phyloP scores from a whole-genome alignment of 2,329 filamentous ascomycete species.

The Blastomyces silverae region DNA sequence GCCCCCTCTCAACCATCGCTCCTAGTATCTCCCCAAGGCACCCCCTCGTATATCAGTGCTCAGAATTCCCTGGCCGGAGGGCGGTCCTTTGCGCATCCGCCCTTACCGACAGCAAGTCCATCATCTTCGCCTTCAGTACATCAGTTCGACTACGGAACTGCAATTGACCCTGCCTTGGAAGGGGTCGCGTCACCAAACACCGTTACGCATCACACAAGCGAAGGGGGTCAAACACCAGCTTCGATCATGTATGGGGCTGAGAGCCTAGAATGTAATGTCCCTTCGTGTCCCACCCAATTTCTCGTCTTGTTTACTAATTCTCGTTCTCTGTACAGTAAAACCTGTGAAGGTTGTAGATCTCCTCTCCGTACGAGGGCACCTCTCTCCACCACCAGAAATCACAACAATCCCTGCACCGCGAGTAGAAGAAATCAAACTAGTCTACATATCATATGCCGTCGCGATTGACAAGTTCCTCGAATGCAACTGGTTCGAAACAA shows the following conservation, averaged over 20 bases:
- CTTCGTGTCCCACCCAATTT: not conserved
- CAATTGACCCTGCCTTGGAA: slow-evolving; percentile 62
- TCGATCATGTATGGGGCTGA: slow-evolving; percentile 12
- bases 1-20: slow-evolving; percentile 41
- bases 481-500: slow-evolving; percentile 68
- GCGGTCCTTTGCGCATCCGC: slow-evolving; percentile 9
- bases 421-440: slow-evolving; percentile 61
- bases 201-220: slow-evolving; percentile 1
- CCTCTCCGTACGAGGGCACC: slow-evolving; percentile 55
- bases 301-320: slow-evolving; percentile 38
- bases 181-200: slow-evolving; percentile 7
- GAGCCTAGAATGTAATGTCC: slow-evolving; percentile 37
- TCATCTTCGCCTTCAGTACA: slow-evolving; percentile 37
- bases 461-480: slow-evolving; percentile 73
- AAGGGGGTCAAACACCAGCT: slow-evolving; percentile 8
- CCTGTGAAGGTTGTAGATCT: slow-evolving; percentile 69
- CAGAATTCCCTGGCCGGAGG: not conserved
- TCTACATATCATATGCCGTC: slow-evolving; percentile 70
- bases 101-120: slow-evolving; percentile 9
- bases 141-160: slow-evolving; percentile 52
- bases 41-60: slow-evolving; percentile 5
- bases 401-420: slow-evolving; percentile 41
- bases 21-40: slow-evolving; percentile 25
- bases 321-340: slow-evolving; percentile 45
- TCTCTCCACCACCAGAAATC: slow-evolving; percentile 51